Evolutionary conservation across 2,329 filamentous ascomycete species (phyloP).

Genomic region (Nannizziopsis arthrosporioides): DNA sequence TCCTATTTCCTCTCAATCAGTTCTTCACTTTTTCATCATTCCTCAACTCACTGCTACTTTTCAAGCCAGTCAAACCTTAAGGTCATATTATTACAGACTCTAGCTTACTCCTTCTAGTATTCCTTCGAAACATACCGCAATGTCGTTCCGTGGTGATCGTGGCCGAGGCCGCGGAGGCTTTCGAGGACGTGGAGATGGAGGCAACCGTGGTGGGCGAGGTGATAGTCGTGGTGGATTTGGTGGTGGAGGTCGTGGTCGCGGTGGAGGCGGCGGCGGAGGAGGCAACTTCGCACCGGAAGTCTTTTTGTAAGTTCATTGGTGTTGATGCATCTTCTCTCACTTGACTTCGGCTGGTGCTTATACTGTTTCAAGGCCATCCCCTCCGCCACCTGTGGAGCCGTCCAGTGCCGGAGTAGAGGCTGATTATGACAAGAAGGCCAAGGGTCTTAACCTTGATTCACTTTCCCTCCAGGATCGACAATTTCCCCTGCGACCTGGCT

Average conservation of each 20-base stretch:
- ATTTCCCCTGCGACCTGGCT: constrained; percentile 30
- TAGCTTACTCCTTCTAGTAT: no score
- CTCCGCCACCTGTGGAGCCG: constrained; percentile 9
- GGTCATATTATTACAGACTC: no score
- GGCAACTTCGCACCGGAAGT: constrained; percentile 6
- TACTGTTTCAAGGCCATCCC: neutral
- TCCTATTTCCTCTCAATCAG: no score
- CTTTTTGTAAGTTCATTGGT: constrained; percentile 21
- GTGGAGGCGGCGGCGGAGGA: constrained; percentile 22
- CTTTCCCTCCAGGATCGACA: constrained; percentile 14
- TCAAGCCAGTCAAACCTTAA: no score
- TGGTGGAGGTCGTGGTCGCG: constrained; percentile 23
- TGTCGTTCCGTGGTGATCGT: constrained; percentile 4
- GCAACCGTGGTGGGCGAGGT: constrained; percentile 17
- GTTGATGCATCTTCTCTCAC: constrained; percentile 9
- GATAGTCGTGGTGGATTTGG: constrained; percentile 20
- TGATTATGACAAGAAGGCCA: constrained; percentile 17
- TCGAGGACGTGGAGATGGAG: constrained; percentile 18
- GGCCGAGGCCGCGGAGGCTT: constrained; percentile 14
- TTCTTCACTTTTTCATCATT: no score
- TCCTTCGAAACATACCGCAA: no score
- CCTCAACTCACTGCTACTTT: no score
- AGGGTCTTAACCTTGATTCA: constrained; percentile 8
- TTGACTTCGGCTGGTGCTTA: neutral
- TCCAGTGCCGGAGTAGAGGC: constrained; percentile 23